phyloP scores from a whole-genome alignment of 2,329 filamentous ascomycete genomes.

The Colletotrichum chrysophilum region DNA sequence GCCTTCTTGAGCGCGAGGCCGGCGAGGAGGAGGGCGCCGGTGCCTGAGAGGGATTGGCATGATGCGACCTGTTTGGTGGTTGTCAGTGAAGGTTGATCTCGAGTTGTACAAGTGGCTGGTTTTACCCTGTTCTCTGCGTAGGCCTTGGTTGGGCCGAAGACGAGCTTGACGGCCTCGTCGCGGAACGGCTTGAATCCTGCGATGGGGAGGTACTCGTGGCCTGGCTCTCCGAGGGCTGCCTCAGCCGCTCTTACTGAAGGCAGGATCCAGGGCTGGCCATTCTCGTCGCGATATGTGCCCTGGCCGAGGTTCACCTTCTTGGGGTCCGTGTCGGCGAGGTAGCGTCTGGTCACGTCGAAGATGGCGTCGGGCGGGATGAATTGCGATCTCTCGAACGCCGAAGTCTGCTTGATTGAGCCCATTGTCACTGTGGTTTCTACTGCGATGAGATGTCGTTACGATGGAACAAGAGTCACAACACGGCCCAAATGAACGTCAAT shows the following conservation, averaged over 20 bases:
- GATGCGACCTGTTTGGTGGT: constrained; percentile 31
- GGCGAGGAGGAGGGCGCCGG: constrained; percentile 41
- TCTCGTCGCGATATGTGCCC: constrained; percentile 43
- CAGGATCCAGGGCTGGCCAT: constrained; percentile 42
- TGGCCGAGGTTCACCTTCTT: constrained; percentile 44
- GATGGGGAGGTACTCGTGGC: constrained; percentile 44
- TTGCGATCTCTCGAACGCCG: constrained; percentile 26
- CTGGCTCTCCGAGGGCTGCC: constrained; percentile 22
- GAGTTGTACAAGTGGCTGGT: constrained; percentile 35
- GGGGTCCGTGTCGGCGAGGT: constrained; percentile 30
- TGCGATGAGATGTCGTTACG: neutral
- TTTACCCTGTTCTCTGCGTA: constrained; percentile 32
- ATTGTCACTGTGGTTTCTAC: neutral
- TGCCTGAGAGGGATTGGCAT: constrained; percentile 44
- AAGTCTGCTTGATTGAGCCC: constrained; percentile 6
- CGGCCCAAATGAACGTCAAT: neutral
- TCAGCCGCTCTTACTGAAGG: constrained; percentile 37
- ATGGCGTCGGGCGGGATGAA: constrained; percentile 35
- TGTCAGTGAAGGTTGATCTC: neutral
- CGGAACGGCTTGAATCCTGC: constrained; percentile 35
- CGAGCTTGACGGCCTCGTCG: constrained; percentile 34
- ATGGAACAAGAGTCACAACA: too few species aligned
- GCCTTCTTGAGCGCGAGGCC: constrained; percentile 35
- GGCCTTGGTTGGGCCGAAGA: constrained; percentile 31
- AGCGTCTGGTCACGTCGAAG: constrained; percentile 39